Conservation (phyloP, 257 asterid species). For the Fraxinus cuspidata region DNA sequence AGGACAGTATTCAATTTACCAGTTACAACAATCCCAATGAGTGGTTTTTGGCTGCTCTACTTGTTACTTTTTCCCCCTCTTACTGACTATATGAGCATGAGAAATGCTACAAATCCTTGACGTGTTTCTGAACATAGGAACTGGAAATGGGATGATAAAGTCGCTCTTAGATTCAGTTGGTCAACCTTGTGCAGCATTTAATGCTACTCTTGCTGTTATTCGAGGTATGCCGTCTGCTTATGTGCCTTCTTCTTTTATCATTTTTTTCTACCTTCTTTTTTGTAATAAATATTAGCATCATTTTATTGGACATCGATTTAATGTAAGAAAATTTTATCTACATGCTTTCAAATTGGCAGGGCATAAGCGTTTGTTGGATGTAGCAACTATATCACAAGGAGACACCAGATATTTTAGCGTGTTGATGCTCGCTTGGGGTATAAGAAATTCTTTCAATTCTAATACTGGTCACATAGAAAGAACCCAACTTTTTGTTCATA, state of each 20-base stretch:
- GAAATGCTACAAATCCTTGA: constrained; percentile 13
- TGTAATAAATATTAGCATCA: background rate
- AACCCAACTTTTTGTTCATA: constrained; percentile 13
- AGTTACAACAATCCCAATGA: background rate
- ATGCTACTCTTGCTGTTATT: constrained; percentile 74
- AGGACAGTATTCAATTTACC: background rate
- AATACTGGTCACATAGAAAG: constrained; percentile 8
- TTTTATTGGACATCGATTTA: background rate
- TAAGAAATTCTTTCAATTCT: constrained; percentile 20
- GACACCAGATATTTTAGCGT: constrained; percentile 63
- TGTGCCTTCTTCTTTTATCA: background rate
- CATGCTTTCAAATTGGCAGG: constrained; percentile 53
- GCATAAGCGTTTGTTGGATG: constrained; percentile 72
- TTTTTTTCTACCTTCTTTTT: background rate
- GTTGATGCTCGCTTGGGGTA: constrained; percentile 99
- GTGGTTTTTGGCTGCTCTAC: background rate
- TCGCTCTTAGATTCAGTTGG: constrained; percentile 85
- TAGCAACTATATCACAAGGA: constrained; percentile 81
- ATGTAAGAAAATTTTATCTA: constrained; percentile 3
- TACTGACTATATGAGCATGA: background rate
- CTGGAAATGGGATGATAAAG: constrained; percentile 97
- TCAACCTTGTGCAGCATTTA: constrained; percentile 74
- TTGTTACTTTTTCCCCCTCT: background rate
- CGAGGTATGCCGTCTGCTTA: constrained; percentile 53
- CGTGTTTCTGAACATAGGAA: constrained; percentile 55